Percentiles rank a stretch among this genome's conserved stretches.
Evolutionary conservation across 2,329 filamentous ascomycete genomes (phyloP).

Genomic region (Alternaria viburni): DNA sequence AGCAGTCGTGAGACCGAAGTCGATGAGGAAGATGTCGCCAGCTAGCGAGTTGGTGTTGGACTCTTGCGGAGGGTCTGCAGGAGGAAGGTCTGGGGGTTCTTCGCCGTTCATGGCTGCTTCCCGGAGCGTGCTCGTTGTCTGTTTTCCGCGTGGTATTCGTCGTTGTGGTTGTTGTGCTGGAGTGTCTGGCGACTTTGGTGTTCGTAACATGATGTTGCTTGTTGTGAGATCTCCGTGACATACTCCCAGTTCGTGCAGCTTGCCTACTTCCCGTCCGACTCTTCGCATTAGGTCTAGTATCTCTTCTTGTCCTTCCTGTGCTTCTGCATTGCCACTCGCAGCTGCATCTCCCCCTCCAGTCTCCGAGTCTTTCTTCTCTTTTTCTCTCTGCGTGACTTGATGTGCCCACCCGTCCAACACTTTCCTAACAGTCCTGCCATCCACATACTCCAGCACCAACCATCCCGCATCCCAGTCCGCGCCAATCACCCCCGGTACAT

Average conservation of each 20-base stretch:
- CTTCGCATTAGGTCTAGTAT: conserved; percentile 66
- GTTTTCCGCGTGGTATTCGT: conserved; percentile 11
- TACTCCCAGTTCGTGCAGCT: conserved; percentile 81
- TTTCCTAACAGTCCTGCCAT: conserved; percentile 72
- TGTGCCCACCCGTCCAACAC: conserved; percentile 72
- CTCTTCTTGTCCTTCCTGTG: conserved; percentile 33
- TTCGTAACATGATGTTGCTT: conserved; percentile 86
- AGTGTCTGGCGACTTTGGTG: not conserved
- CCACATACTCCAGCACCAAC: conserved; percentile 58
- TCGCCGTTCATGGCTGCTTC: conserved; percentile 30
- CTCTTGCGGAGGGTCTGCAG: not conserved
- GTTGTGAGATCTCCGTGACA: conserved; percentile 97
- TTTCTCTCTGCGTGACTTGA: conserved; percentile 20
- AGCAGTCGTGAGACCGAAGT: conserved; percentile 89
- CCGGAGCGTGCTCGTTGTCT: conserved; percentile 28
- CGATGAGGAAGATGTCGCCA: conserved; percentile 87
- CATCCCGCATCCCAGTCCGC: conserved; percentile 67
- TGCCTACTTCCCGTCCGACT: conserved; percentile 74
- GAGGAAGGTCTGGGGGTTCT: conserved; percentile 10
- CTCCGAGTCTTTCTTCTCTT: not conserved
- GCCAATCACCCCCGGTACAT: conserved; percentile 81
- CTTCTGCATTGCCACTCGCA: too few species aligned
- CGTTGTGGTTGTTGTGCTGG: not conserved
- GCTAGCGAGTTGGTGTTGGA: conserved; percentile 47
- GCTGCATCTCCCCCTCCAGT: too few species aligned